These are phyloP conservation scores for Flueggea neowawraea DNA, from an alignment of 441 rosid species.

Conservation along the genomic window DNA sequence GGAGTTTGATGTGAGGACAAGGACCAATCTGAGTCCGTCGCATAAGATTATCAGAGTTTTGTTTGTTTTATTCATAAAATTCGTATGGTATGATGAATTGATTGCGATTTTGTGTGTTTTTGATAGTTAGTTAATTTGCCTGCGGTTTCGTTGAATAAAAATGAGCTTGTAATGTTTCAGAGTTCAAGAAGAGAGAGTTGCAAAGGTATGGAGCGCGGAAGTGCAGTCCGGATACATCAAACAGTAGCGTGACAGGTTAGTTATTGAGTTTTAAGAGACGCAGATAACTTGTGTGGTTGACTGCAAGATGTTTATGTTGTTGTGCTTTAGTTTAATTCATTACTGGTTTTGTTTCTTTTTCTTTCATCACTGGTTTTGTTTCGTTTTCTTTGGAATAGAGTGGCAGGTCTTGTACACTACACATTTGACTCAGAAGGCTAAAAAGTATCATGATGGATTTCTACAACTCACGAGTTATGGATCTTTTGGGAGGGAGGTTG, in stretches of 20 bases:
- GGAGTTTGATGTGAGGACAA: slow-evolving; percentile 6
- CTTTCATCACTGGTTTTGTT: background rate
- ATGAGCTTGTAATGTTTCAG: slow-evolving; percentile 27
- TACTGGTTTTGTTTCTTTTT: too few species aligned
- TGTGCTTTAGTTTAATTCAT: background rate
- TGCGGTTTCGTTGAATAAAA: background rate
- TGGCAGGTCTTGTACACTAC: slow-evolving; percentile 43
- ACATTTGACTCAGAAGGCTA: slow-evolving; percentile 42
- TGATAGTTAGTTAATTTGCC: background rate
- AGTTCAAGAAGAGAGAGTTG: slow-evolving; percentile 51
- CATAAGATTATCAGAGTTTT: slow-evolving; percentile 45
- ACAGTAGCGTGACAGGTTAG: slow-evolving; percentile 35
- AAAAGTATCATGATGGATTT: slow-evolving; percentile 50
- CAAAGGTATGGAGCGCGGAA: slow-evolving; percentile 36
- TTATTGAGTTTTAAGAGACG: background rate
- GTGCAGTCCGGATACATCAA: slow-evolving; percentile 21
- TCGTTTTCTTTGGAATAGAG: slow-evolving; percentile 16
- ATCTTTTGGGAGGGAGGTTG: slow-evolving; percentile 39
- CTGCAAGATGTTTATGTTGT: background rate
- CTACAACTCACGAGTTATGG: slow-evolving; percentile 22
- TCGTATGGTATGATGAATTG: too few species aligned
- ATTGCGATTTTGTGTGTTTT: too few species aligned
- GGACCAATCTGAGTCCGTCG: slow-evolving; percentile 32
- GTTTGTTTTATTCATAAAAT: too few species aligned
- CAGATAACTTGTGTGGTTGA: background rate